These are phyloP conservation scores for Phytophthora tentaculata DNA, from an alignment of 352 stramenopile species.

Conservation along the genomic window DNA sequence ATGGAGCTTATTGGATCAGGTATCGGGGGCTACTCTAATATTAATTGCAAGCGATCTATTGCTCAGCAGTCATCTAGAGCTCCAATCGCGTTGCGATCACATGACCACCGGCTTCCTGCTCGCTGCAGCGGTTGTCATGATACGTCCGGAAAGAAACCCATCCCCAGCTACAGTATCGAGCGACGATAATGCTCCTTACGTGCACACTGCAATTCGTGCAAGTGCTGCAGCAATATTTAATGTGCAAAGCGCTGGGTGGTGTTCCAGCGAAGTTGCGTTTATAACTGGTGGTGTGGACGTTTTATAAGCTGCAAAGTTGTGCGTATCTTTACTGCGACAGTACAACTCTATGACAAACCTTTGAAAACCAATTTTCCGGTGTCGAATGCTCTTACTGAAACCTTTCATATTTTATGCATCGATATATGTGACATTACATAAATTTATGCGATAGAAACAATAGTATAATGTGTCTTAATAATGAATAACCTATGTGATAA, in stretches of 20 bases:
- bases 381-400: conserved; percentile 4
- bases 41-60: neutral
- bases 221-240: neutral
- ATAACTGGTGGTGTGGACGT: neutral
- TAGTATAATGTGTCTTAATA: too few species aligned
- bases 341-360: conserved; percentile 22
- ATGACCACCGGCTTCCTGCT: neutral
- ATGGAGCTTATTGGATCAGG: too few species aligned
- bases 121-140: neutral
- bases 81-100: conserved; percentile 8
- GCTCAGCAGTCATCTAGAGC: neutral
- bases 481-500: too few species aligned
- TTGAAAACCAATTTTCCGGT: conserved; percentile 2
- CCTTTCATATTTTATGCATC: neutral
- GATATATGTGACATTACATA: neutral
- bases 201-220: conserved; percentile 7
- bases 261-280: neutral
- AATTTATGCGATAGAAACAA: too few species aligned
- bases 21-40: conserved; percentile 5
- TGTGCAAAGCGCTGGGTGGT: too few species aligned
- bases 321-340: conserved; percentile 16
- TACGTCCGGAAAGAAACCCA: conserved; percentile 1
- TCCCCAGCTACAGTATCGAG: conserved; percentile 5
- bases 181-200: neutral
- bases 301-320: neutral